These are phyloP conservation scores for Penstemon newberryi DNA, from an alignment of 257 asterid species.

Conservation along the genomic window DNA sequence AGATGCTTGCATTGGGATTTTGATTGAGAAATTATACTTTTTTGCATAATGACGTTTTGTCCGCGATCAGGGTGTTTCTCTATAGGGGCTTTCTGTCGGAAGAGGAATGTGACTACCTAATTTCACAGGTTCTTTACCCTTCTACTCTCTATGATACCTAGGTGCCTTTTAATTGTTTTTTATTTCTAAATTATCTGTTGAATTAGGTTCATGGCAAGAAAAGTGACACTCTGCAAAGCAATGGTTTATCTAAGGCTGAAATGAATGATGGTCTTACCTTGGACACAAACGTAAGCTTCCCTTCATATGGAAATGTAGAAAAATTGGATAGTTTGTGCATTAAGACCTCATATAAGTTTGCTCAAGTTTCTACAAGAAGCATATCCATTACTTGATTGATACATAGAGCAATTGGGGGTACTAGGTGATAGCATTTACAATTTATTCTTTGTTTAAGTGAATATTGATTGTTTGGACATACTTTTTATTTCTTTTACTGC, in stretches of 20 bases:
- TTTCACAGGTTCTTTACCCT: slow-evolving; percentile 50
- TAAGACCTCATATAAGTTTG: slow-evolving; percentile 3
- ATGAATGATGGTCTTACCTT: slow-evolving; percentile 33
- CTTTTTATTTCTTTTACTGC: slow-evolving; percentile 2
- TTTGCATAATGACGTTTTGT: slow-evolving; percentile 32
- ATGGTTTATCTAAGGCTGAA: slow-evolving; percentile 26
- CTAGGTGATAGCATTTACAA: slow-evolving; percentile 9
- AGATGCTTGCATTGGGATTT: not conserved
- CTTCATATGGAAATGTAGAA: slow-evolving; percentile 17
- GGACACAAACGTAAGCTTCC: slow-evolving; percentile 44
- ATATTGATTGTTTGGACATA: slow-evolving; percentile 2
- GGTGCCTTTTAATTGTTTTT: slow-evolving; percentile 11
- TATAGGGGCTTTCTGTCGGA: slow-evolving; percentile 65
- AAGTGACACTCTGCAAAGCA: slow-evolving; percentile 20
- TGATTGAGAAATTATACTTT: not conserved
- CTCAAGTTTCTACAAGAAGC: not conserved
- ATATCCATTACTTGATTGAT: not conserved
- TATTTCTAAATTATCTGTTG: slow-evolving; percentile 21
- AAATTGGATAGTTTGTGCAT: slow-evolving; percentile 1
- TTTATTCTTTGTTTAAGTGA: slow-evolving; percentile 14
- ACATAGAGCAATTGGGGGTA: not conserved
- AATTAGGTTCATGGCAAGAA: slow-evolving; percentile 41
- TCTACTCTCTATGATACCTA: slow-evolving; percentile 17
- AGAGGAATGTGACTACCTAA: slow-evolving; percentile 78
- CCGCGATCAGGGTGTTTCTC: slow-evolving; percentile 68